A percentile compares a stretch with the other conserved stretches of the same genome.
phyloP scores from a whole-genome alignment of 768 basidiomycete species.

The Boletus rubroflammeus region DNA sequence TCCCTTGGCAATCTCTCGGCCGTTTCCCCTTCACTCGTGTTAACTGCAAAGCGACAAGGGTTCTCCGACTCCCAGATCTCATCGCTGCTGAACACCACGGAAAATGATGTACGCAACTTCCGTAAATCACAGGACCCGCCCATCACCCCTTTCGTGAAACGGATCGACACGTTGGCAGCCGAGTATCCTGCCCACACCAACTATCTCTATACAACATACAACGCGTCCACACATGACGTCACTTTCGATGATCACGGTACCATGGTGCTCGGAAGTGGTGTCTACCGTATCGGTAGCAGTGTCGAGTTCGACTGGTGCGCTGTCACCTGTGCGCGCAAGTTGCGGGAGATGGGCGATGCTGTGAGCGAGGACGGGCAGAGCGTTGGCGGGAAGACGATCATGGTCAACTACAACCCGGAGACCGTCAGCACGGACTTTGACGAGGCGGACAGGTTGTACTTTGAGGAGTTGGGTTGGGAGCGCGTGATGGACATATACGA shows the following conservation, averaged over 20 bases:
- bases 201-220: constrained; percentile 99
- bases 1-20: constrained; percentile 64
- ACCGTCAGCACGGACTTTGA: constrained; percentile 99
- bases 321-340: constrained; percentile 93
- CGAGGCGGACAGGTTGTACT: constrained; percentile 98
- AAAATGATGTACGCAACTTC: constrained; percentile 75
- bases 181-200: constrained; percentile 99
- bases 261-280: constrained; percentile 98
- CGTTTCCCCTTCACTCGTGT: constrained; percentile 74
- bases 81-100: constrained; percentile 67
- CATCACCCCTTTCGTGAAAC: constrained; percentile 96
- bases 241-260: constrained; percentile 95
- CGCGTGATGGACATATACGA: constrained; percentile 99
- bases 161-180: constrained; percentile 97
- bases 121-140: constrained; percentile 71
- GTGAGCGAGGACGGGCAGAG: constrained; percentile 11
- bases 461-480: constrained; percentile 97
- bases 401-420: constrained; percentile 99
- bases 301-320: constrained; percentile 99
- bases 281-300: constrained; percentile 96
- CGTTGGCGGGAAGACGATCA: constrained; percentile 75
- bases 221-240: constrained; percentile 93
- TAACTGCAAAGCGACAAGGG: constrained; percentile 88
- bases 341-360: constrained; percentile 74
- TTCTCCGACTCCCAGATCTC: constrained; percentile 94